Percentiles rank a stretch among this genome's conserved stretches.
phyloP scores from a whole-genome alignment of 2,329 filamentous ascomycete genomes.

The Fusarium papillatum region DNA sequence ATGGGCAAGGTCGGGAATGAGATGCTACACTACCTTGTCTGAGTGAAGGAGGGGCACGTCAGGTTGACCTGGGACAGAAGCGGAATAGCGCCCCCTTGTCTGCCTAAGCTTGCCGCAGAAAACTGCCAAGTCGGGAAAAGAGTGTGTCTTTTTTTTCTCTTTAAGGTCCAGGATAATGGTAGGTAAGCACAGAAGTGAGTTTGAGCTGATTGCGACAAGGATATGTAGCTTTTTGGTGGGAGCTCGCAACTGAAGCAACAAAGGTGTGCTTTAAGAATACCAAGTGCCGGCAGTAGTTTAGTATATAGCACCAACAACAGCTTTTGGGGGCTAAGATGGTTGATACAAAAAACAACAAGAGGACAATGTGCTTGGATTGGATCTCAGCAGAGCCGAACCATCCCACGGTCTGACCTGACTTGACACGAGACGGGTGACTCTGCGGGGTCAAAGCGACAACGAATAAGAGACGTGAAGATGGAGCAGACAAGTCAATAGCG shows the following conservation, averaged over 20 bases:
- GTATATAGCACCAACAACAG: neutral
- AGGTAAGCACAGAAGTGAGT: neutral
- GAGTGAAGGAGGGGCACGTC: conserved; percentile 1
- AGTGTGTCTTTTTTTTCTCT: too few relatives aligned
- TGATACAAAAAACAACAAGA: neutral
- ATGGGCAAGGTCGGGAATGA: neutral
- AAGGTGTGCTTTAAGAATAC: neutral
- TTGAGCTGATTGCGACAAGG: neutral
- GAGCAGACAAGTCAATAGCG: neutral
- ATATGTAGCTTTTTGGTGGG: neutral
- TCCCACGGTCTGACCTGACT: neutral
- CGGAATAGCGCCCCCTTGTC: conserved; percentile 1
- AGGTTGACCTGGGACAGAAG: conserved; percentile 4
- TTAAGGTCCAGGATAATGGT: neutral
- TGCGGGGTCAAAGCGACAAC: neutral
- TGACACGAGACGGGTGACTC: neutral
- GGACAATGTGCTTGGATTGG: neutral
- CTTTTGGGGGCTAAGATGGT: neutral
- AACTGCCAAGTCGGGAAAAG: neutral
- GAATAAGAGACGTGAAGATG: neutral
- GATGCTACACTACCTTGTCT: neutral
- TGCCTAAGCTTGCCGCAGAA: neutral
- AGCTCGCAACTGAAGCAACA: neutral
- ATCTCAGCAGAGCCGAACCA: neutral
- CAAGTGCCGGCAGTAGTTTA: neutral